Evolutionary conservation across 768 basidiomycete species (phyloP).

Genomic region (Xanthoconium stramineum): DNA sequence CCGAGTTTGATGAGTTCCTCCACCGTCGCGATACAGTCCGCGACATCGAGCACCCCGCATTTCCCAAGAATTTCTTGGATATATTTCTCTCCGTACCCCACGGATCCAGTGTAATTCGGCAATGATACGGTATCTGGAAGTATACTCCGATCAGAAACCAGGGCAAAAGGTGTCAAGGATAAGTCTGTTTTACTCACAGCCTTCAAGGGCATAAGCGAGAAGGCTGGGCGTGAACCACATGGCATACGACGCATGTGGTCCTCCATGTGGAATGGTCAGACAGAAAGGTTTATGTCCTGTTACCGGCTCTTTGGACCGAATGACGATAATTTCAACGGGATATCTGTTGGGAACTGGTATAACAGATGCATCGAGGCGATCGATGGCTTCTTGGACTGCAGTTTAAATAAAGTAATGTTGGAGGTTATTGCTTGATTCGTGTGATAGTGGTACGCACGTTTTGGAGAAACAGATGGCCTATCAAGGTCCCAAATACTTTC

Average conservation of each 20-base stretch:
- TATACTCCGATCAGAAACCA: background rate
- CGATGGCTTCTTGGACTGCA: slow-evolving; percentile 44
- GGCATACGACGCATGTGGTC: slow-evolving; percentile 51
- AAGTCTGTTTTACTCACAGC: slow-evolving; percentile 44
- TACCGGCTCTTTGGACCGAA: slow-evolving; percentile 31
- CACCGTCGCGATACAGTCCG: slow-evolving; percentile 59
- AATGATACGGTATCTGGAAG: slow-evolving; percentile 52
- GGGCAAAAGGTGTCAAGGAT: background rate
- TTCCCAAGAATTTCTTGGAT: slow-evolving; percentile 52
- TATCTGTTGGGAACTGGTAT: slow-evolving; percentile 47
- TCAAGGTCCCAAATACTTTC: slow-evolving; percentile 41
- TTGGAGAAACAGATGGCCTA: slow-evolving; percentile 36
- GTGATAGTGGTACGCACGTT: slow-evolving; percentile 31
- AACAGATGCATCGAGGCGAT: slow-evolving; percentile 39
- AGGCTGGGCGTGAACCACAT: slow-evolving; percentile 46
- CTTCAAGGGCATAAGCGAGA: slow-evolving; percentile 51
- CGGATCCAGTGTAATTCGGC: slow-evolving; percentile 67
- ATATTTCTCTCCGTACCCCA: slow-evolving; percentile 61
- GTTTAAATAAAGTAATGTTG: background rate
- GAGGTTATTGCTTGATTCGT: background rate
- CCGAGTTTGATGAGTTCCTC: slow-evolving; percentile 48
- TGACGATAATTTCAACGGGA: slow-evolving; percentile 54
- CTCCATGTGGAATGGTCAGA: slow-evolving; percentile 58
- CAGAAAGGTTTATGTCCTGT: slow-evolving; percentile 37
- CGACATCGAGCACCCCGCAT: slow-evolving; percentile 64